Conservation (phyloP, 148 eudicot species). For the Arctostaphylos glauca region DNA sequence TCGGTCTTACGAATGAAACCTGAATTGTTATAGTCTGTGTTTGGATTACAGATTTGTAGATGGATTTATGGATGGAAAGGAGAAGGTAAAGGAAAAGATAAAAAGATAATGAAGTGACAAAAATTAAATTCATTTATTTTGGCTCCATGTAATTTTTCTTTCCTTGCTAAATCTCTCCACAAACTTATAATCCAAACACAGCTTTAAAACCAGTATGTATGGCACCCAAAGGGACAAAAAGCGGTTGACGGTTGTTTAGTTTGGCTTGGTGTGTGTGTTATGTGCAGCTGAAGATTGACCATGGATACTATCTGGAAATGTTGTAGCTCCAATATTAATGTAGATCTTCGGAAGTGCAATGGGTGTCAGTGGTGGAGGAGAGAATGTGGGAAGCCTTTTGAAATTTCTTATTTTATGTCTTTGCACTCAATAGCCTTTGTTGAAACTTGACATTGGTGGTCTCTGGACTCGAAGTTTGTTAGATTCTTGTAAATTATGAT, state of each 20-base stretch:
- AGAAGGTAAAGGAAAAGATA: background rate
- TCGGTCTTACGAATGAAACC: slow-evolving; percentile 30
- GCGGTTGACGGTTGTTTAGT: background rate
- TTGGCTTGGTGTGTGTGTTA: background rate
- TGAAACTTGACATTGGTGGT: background rate
- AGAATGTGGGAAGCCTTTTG: background rate
- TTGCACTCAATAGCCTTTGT: background rate
- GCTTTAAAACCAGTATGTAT: slow-evolving; percentile 5
- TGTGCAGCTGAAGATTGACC: background rate
- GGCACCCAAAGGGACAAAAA: background rate
- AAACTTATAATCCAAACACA: background rate
- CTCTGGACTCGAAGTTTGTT: background rate
- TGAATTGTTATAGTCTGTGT: slow-evolving; percentile 4
- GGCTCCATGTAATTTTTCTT: background rate
- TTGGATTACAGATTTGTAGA: background rate
- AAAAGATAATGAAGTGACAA: background rate
- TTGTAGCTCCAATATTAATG: background rate
- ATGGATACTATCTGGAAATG: background rate
- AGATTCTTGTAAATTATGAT: background rate
- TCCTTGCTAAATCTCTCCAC: background rate
- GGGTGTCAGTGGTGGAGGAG: background rate
- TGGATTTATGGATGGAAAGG: background rate
- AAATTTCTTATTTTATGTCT: background rate
- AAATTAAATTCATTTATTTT: background rate
- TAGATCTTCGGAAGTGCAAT: no score